A percentile compares a stretch with the other conserved stretches of the same genome.
These are phyloP conservation scores for Schizochytrium sp. DNA, from an alignment of 108 stramenopile species.

Conservation along the genomic window DNA sequence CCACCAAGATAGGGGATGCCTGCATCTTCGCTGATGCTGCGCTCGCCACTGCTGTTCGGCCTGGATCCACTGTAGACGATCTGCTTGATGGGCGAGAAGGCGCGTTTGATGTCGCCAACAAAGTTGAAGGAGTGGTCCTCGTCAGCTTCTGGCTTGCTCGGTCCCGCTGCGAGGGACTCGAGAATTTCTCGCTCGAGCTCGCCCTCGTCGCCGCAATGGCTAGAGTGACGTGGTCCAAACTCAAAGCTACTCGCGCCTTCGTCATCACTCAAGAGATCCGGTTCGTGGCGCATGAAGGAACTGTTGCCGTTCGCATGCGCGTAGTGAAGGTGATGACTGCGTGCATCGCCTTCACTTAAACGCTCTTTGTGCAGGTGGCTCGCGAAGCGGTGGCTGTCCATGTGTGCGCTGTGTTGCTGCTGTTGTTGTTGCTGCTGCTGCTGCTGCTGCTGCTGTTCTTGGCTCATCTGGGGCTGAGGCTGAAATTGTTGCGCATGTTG, in stretches of 20 bases:
- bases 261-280: not conserved
- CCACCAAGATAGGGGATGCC: not conserved
- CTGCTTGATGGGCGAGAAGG: not conserved
- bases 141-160: not conserved
- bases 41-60: not conserved
- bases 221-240: not conserved
- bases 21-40: not conserved
- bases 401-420: not conserved
- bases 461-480: not conserved
- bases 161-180: not conserved
- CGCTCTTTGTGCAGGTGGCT: not conserved
- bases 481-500: not conserved
- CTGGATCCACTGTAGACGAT: not conserved
- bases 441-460: not conserved
- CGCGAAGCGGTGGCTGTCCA: not conserved
- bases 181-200: not conserved
- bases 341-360: not conserved
- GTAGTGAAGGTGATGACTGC: too few relatives aligned
- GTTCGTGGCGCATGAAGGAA: not conserved
- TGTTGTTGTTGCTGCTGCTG: not conserved
- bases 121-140: not conserved
- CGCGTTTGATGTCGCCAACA: conserved; percentile 1
- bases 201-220: not conserved
- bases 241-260: not conserved
- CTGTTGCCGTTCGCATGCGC: not conserved